Percentiles rank a stretch among this genome's conserved stretches.
Evolutionary conservation across 164 flowering plant genomes (phyloP).

Genomic region (Chimonanthus salicifolius): DNA sequence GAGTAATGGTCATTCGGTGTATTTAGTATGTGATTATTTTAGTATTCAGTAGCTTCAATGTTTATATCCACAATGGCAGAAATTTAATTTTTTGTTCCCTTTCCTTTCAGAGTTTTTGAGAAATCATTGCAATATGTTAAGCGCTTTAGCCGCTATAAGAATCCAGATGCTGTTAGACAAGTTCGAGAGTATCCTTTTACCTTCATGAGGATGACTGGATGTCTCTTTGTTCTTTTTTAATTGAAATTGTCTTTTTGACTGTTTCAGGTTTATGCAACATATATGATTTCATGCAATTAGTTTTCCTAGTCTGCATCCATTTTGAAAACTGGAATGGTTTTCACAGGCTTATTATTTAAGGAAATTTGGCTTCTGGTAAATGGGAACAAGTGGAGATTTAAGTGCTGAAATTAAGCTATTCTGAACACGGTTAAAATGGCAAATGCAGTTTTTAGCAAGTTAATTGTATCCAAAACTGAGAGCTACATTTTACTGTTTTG

Average conservation of each 20-base stretch:
- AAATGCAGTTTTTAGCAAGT: background rate
- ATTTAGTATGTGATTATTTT: background rate
- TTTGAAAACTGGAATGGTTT: background rate
- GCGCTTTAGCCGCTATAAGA: conserved; percentile 96
- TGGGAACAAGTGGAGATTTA: background rate
- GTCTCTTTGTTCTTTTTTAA: background rate
- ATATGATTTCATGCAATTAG: background rate
- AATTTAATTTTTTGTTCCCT: background rate
- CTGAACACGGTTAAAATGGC: background rate
- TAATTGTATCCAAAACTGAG: too few species aligned
- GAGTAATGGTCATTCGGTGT: background rate
- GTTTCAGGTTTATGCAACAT: background rate
- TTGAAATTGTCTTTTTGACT: background rate
- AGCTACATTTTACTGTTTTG: too few species aligned
- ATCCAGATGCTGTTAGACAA: conserved; percentile 95
- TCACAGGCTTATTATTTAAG: background rate
- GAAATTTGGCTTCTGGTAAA: background rate
- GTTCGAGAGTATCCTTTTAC: conserved; percentile 90
- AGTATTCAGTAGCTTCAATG: background rate
- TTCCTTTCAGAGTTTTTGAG: conserved; percentile 75
- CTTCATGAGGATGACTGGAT: background rate
- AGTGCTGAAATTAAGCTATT: background rate
- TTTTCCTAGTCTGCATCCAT: background rate
- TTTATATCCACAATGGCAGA: background rate
- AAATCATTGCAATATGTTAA: conserved; percentile 97